These are phyloP conservation scores for Arthrobotrys conoides DNA, from an alignment of 2,329 filamentous ascomycete species.

Conservation along the genomic window DNA sequence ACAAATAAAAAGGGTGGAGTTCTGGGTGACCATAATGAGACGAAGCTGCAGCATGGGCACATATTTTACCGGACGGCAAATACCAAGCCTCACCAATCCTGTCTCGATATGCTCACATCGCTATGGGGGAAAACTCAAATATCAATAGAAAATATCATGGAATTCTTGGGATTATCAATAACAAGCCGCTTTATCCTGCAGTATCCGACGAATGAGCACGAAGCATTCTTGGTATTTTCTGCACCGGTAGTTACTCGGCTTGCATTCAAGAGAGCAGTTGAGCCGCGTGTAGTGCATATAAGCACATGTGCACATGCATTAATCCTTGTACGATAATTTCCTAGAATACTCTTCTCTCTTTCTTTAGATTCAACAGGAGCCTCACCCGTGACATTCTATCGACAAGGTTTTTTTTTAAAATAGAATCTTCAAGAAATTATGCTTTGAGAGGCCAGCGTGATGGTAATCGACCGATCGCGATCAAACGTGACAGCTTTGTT, in stretches of 20 bases:
- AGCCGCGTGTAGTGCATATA: constrained; percentile 26
- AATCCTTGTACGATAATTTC: background rate
- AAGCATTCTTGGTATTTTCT: background rate
- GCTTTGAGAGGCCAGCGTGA: background rate
- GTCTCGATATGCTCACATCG: background rate
- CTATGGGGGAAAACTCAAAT: constrained; percentile 9
- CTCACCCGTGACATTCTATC: constrained; percentile 10
- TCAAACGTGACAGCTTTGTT: constrained; percentile 13
- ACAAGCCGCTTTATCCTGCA: background rate
- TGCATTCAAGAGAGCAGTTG: constrained; percentile 9
- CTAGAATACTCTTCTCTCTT: background rate
- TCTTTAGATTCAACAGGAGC: background rate
- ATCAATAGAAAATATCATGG: constrained; percentile 11
- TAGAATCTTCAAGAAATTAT: constrained; percentile 3
- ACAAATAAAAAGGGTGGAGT: background rate
- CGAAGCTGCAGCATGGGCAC: background rate
- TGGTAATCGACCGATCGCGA: background rate
- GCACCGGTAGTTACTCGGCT: constrained; percentile 11
- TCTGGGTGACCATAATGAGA: background rate
- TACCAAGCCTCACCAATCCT: constrained; percentile 6
- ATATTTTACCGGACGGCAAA: background rate
- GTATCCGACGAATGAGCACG: constrained; percentile 19
- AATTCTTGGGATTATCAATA: constrained; percentile 9
- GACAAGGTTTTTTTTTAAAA: constrained; percentile 22
- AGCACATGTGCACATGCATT: constrained; percentile 26